These are phyloP conservation scores for Berkeleyomyces basicola DNA, from an alignment of 2,329 filamentous ascomycete species.

Conservation along the genomic window DNA sequence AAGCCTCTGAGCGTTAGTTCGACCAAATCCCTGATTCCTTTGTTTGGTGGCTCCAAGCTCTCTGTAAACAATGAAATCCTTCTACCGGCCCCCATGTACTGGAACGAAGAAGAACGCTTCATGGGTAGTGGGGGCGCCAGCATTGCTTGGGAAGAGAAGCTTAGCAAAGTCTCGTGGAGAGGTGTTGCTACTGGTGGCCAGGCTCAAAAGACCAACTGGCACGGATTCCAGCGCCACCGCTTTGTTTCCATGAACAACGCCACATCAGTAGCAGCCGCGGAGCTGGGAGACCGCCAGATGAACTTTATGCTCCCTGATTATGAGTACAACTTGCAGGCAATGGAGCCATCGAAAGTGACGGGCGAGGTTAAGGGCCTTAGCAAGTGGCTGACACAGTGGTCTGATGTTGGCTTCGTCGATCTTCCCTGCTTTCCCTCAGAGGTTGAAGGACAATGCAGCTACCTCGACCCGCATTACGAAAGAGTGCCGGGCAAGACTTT, in stretches of 20 bases:
- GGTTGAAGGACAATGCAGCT: slow-evolving; percentile 48
- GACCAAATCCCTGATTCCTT: slow-evolving; percentile 41
- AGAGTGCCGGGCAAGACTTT: slow-evolving; percentile 33
- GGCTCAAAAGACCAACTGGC: slow-evolving; percentile 47
- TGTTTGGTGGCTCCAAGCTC: slow-evolving; percentile 54
- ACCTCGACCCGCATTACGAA: slow-evolving; percentile 69
- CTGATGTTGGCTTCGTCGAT: slow-evolving; percentile 37
- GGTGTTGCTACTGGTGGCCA: slow-evolving; percentile 49
- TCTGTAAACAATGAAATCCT: slow-evolving; percentile 55
- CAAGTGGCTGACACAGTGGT: slow-evolving; percentile 32
- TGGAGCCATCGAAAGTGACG: neutral
- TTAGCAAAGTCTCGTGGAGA: slow-evolving; percentile 40
- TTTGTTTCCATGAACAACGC: slow-evolving; percentile 59
- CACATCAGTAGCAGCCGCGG: slow-evolving; percentile 36
- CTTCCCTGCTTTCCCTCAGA: slow-evolving; percentile 33
- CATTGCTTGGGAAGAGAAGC: slow-evolving; percentile 40
- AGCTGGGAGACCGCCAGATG: slow-evolving; percentile 27
- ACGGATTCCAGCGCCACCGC: slow-evolving; percentile 56
- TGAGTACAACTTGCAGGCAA: slow-evolving; percentile 26
- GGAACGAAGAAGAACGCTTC: slow-evolving; percentile 45
- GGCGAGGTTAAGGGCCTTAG: slow-evolving; percentile 28
- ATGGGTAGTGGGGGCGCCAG: slow-evolving; percentile 38
- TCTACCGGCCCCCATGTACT: slow-evolving; percentile 54
- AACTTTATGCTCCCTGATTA: slow-evolving; percentile 38
- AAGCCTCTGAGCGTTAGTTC: slow-evolving; percentile 39